A percentile compares a stretch with the other conserved stretches of the same genome.
phyloP scores from a whole-genome alignment of 305 asterid genomes.

The Caryopteris hybrid region DNA sequence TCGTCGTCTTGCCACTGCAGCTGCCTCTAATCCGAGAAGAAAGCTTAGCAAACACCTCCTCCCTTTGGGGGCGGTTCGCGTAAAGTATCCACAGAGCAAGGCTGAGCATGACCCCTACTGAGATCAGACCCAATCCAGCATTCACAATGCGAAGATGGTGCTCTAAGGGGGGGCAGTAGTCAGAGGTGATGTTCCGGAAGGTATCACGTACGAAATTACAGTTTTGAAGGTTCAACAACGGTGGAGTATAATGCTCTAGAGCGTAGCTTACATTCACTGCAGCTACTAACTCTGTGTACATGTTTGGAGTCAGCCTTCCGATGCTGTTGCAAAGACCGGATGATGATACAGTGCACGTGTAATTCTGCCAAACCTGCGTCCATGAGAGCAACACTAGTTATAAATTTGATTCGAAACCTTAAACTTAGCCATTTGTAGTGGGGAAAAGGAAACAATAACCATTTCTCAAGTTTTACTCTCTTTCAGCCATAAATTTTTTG shows the following conservation, averaged over 20 bases:
- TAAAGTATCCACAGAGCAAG: constrained; percentile 85
- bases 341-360: constrained; percentile 54
- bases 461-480: too few relatives aligned
- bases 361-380: constrained; percentile 75
- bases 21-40: constrained; percentile 45
- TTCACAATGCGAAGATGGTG: constrained; percentile 59
- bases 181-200: constrained; percentile 59
- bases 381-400: too few relatives aligned
- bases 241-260: constrained; percentile 76
- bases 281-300: constrained; percentile 56
- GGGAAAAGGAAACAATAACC: too few relatives aligned
- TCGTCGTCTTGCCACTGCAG: constrained; percentile 39
- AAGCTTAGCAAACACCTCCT: constrained; percentile 86
- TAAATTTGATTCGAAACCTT: too few relatives aligned
- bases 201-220: constrained; percentile 89
- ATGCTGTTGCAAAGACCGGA: constrained; percentile 49
- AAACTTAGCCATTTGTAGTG: too few relatives aligned
- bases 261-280: constrained; percentile 83
- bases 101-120: constrained; percentile 88
- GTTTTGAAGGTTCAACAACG: constrained; percentile 65
- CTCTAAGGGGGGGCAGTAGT: constrained; percentile 68
- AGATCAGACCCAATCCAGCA: constrained; percentile 69
- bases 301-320: constrained; percentile 78
- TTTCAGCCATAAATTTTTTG: too few relatives aligned
- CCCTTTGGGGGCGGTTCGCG: constrained; percentile 99